These are phyloP conservation scores for Penicillium sp. DNA, from an alignment of 2,329 filamentous ascomycete species.

Conservation along the genomic window DNA sequence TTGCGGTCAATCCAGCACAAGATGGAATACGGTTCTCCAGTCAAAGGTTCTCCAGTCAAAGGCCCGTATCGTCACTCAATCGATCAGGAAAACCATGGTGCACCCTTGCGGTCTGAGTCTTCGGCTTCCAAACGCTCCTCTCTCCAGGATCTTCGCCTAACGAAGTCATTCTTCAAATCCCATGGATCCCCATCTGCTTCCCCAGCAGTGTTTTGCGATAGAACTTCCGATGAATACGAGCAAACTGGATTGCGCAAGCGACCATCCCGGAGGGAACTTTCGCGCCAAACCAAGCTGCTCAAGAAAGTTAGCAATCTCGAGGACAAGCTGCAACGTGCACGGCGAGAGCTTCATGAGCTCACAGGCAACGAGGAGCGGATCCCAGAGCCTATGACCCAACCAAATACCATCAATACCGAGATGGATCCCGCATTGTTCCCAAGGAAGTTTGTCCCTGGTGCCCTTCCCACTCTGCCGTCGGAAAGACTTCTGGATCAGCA, in stretches of 20 bases:
- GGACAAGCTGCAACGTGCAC: conserved; percentile 54
- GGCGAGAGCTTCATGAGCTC: conserved; percentile 53
- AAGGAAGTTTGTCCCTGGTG: conserved; percentile 42
- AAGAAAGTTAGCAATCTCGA: conserved; percentile 62
- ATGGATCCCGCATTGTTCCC: conserved; percentile 26
- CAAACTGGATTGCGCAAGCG: conserved; percentile 42
- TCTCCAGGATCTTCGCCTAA: conserved; percentile 37
- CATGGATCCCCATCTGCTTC: conserved; percentile 30
- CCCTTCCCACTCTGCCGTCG: conserved; percentile 45
- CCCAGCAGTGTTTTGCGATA: conserved; percentile 12
- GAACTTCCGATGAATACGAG: conserved; percentile 26
- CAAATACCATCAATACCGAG: conserved; percentile 22
- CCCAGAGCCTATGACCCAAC: conserved; percentile 12
- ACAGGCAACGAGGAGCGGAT: conserved; percentile 38
- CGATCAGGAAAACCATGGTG: neutral
- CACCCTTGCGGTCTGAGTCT: conserved; percentile 18
- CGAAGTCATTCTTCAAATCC: conserved; percentile 30
- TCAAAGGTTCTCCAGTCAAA: conserved; percentile 9
- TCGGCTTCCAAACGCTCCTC: conserved; percentile 31
- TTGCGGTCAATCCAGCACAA: conserved; percentile 35
- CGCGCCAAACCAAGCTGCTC: conserved; percentile 55
- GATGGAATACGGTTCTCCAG: conserved; percentile 23
- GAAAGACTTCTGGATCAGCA: conserved; percentile 44
- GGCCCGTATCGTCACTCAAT: conserved; percentile 17
- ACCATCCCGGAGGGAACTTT: conserved; percentile 56